Base-by-base conservation (phyloP, 164 flowering plant genomes). In the Echeveria elegans region DNA sequence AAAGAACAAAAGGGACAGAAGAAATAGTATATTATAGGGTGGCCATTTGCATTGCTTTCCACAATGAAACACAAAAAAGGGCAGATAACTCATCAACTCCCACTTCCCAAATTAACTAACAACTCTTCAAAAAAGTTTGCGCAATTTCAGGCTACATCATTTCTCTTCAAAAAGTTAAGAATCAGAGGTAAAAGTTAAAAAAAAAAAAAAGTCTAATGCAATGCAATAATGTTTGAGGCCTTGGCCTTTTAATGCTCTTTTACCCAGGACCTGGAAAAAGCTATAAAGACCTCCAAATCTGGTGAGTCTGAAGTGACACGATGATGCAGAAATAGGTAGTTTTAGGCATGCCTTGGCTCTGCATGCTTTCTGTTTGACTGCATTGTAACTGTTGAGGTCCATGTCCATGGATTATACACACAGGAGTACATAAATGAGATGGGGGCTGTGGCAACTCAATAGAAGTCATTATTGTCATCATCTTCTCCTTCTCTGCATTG, bases 101-200 rank as follows among this genome's bases (percentile, higher is more conserved):
- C 58, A 52, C 58, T 52, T 21, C 58, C 58, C 12, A 21, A n/a
- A 52, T 23, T 26, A 11, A 56, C 9, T 11, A 23, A 53, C 23
- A 56, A 28, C 61, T 56, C 61, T 28, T 56, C 61, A 56, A n/a
- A 56, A 56, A 56, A 32, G 12, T 28, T 0, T 52, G 58, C 58
- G 58, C 58, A 52, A 52, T 52, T 52, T 52, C 53, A 52, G 29
- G 58, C 58, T 52, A 21, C 21, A 48, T 48, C 53, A 48, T 19
- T 48, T n/a, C 30, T 53, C 59, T 24, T 53, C 59, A 53, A 26
- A 56, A 56, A 28, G 18, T 28, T 56, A 5, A 15, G 32, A 2
- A 14, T 56, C 31, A 56, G 30, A 53, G 59, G 12, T 53, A 12
- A 53, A 56, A 23, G 48, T 43, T 43, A 43, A 43, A 4, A n/a